Percentiles rank a stretch among this genome's conserved stretches.
phyloP scores from a whole-genome alignment of 805 yeast genomes.

The Millerago galiae region DNA sequence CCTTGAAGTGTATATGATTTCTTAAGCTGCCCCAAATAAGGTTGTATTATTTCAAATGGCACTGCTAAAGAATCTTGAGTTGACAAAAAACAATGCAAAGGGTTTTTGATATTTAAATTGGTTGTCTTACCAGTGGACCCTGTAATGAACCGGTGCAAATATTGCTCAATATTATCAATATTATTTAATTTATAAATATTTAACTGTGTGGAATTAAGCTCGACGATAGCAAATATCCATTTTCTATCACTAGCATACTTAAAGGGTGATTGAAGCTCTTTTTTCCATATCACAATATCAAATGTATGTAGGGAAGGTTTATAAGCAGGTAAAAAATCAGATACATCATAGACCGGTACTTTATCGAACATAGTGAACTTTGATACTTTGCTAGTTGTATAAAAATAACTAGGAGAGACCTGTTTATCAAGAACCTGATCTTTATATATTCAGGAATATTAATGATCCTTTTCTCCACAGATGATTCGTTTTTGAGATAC shows the following conservation, averaged over 20 bases:
- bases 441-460: too few species aligned
- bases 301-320: slow-evolving; percentile 1
- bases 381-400: too few species aligned
- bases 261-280: slow-evolving; percentile 8
- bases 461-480: too few species aligned
- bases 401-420: too few species aligned
- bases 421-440: too few species aligned
- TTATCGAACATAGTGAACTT: too few species aligned
- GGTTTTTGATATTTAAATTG: not conserved
- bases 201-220: slow-evolving; percentile 8
- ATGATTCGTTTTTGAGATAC: too few species aligned
- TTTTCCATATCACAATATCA: slow-evolving; percentile 7
- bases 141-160: not conserved
- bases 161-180: not conserved
- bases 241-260: slow-evolving; percentile 3
- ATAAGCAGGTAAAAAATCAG: not conserved
- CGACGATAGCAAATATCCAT: slow-evolving; percentile 7
- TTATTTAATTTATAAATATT: slow-evolving; percentile 4
- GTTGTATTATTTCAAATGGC: not conserved
- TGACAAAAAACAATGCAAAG: not conserved
- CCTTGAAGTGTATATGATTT: slow-evolving; percentile 8
- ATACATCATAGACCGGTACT: too few species aligned
- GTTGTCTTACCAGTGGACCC: not conserved
- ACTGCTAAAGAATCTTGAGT: not conserved
- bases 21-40: slow-evolving; percentile 1